Conservation (phyloP, 306 rosid species). For the Pterocarpus macrocarpus region DNA sequence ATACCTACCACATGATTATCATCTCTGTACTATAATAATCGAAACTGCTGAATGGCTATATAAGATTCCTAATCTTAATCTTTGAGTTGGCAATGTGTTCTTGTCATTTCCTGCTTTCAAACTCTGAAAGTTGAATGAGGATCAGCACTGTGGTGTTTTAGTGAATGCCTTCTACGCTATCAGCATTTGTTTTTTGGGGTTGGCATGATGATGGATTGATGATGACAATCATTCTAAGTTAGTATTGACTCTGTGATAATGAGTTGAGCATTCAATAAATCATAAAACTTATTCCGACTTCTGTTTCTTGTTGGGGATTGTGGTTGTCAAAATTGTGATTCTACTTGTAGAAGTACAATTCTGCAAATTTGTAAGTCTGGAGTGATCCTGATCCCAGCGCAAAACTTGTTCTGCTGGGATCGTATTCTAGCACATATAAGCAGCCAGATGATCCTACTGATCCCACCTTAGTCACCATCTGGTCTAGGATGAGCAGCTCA, state of each 20-base stretch:
- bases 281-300: not conserved
- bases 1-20: not conserved
- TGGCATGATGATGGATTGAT: not conserved
- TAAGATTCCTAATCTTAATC: slow-evolving; percentile 10
- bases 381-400: not conserved
- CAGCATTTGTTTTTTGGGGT: slow-evolving; percentile 9
- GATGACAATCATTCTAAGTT: not conserved
- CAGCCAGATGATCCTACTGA: not conserved
- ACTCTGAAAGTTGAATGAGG: not conserved
- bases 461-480: not conserved
- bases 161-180: slow-evolving; percentile 7
- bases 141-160: not conserved
- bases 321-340: not conserved
- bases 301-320: not conserved
- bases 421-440: not conserved
- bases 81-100: not conserved
- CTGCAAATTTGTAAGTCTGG: slow-evolving; percentile 3
- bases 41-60: not conserved
- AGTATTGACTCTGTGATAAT: not conserved
- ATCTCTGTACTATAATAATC: not conserved
- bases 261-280: not conserved
- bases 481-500: not conserved
- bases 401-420: not conserved
- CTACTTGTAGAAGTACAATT: not conserved
- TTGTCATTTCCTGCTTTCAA: slow-evolving; percentile 13